A percentile compares a stretch with the other conserved stretches of the same genome.
These are phyloP conservation scores for Incumbomyces lentus DNA, from an alignment of 2,329 filamentous ascomycete genomes.

Conservation along the genomic window DNA sequence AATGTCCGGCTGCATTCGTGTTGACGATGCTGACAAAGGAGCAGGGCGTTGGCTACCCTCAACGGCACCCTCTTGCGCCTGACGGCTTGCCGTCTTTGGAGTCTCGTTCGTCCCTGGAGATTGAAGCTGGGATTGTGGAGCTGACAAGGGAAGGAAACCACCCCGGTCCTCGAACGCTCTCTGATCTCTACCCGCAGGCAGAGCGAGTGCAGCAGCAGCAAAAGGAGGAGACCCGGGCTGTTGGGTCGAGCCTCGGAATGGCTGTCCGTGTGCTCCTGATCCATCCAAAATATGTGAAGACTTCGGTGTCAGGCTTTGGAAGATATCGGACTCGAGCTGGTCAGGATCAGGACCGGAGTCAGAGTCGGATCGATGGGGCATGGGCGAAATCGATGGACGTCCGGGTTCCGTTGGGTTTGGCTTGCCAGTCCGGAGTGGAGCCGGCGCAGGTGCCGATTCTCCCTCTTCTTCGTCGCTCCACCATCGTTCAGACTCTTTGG, in stretches of 20 bases:
- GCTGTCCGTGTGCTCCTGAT: background rate
- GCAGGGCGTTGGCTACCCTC: background rate
- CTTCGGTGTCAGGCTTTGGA: conserved; percentile 34
- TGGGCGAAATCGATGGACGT: conserved; percentile 27
- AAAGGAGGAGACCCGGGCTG: conserved; percentile 2
- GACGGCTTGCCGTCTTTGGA: background rate
- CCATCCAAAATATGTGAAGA: conserved; percentile 10
- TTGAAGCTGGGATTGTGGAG: background rate
- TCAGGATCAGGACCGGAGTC: conserved; percentile 34
- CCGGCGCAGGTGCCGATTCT: conserved; percentile 11
- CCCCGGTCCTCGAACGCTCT: background rate
- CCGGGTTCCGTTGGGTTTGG: conserved; percentile 7
- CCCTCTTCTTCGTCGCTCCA: conserved; percentile 6
- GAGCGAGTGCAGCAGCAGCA: conserved; percentile 5
- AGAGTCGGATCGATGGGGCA: conserved; percentile 27
- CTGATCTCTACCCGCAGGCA: background rate
- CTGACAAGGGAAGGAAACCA: background rate
- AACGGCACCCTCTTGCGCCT: background rate
- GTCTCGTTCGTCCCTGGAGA: background rate
- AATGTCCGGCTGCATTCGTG: background rate
- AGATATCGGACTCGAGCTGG: conserved; percentile 37
- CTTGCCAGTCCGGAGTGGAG: conserved; percentile 17
- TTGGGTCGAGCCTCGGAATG: background rate
- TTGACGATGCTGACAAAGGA: no score
- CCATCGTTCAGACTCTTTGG: conserved; percentile 4